Evolutionary conservation across 208 protist species (phyloP).

Genomic region (Leishmania tropica): DNA sequence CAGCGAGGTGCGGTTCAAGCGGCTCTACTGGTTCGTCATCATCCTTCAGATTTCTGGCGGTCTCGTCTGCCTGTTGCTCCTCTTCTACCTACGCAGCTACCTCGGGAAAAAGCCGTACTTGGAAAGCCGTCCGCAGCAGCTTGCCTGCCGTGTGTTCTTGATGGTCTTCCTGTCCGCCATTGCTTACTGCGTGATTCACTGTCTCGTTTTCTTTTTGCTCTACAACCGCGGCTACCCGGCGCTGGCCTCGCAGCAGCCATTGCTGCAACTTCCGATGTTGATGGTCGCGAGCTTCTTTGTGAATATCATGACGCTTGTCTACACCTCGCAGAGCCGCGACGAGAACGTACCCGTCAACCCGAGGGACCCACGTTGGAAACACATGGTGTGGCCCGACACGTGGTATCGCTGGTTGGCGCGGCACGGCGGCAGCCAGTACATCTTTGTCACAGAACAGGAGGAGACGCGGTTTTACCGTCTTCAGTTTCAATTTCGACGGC

Average conservation of each 20-base stretch:
- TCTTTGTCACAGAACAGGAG: conserved; percentile 79
- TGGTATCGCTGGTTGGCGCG: conserved; percentile 86
- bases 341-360: conserved; percentile 66
- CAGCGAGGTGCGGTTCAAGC: neutral
- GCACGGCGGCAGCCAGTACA: conserved; percentile 91
- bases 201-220: conserved; percentile 48
- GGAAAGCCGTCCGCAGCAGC: conserved; percentile 82
- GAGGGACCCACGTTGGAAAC: conserved; percentile 78
- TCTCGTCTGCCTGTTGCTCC: conserved; percentile 52
- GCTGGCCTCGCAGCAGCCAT: conserved; percentile 45
- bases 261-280: conserved; percentile 70
- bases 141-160: conserved; percentile 82
- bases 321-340: conserved; percentile 70
- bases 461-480: conserved; percentile 75
- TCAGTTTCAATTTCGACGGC: conserved; percentile 70
- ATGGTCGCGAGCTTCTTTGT: conserved; percentile 73
- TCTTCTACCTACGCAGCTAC: conserved; percentile 68
- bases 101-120: conserved; percentile 85
- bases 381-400: conserved; percentile 83
- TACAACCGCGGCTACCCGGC: conserved; percentile 40
- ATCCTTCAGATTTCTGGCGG: conserved; percentile 49
- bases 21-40: conserved; percentile 40
- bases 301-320: conserved; percentile 88
- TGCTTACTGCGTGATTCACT: conserved; percentile 60
- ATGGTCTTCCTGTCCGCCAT: conserved; percentile 60